Conservation (phyloP, 1,284 basidiomycete genomes). For the Hemileia vastatrix region DNA sequence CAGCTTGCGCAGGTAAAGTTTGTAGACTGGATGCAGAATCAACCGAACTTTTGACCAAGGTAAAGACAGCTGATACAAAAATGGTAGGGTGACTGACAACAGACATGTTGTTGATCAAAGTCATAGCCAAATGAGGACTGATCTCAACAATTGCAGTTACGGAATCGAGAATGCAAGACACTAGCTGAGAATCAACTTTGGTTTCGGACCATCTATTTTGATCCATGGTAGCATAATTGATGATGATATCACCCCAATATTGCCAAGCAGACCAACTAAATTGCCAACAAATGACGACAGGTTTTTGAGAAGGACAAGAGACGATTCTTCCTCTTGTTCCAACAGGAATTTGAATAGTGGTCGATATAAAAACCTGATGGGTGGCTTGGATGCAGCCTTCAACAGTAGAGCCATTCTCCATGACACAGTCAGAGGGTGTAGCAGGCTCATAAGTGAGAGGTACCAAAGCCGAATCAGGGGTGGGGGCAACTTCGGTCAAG, state of each 20-base stretch:
- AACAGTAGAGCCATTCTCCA: too few relatives aligned
- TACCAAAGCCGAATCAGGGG: too few relatives aligned
- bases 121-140: slow-evolving; percentile 4
- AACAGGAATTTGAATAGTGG: slow-evolving; percentile 16
- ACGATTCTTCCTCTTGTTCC: slow-evolving; percentile 15
- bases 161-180: slow-evolving; percentile 12
- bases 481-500: too few relatives aligned
- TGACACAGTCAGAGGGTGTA: too few relatives aligned
- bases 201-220: slow-evolving; percentile 19
- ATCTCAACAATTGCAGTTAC: slow-evolving; percentile 12
- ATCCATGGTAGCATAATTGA: too few relatives aligned
- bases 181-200: slow-evolving; percentile 8
- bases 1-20: slow-evolving; percentile 14
- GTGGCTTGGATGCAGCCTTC: slow-evolving; percentile 22
- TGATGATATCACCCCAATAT: slow-evolving; percentile 17
- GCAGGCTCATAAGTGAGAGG: too few relatives aligned
- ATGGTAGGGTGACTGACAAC: slow-evolving; percentile 7
- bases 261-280: slow-evolving; percentile 21
- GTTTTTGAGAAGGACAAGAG: slow-evolving; percentile 12
- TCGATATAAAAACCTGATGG: slow-evolving; percentile 13
- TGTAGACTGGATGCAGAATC: slow-evolving; percentile 10
- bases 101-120: slow-evolving; percentile 16
- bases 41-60: slow-evolving; percentile 11
- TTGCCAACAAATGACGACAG: slow-evolving; percentile 19
- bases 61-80: slow-evolving; percentile 16